These are phyloP conservation scores for Claviceps sp. DNA, from an alignment of 2,329 filamentous ascomycete species.

Conservation along the genomic window DNA sequence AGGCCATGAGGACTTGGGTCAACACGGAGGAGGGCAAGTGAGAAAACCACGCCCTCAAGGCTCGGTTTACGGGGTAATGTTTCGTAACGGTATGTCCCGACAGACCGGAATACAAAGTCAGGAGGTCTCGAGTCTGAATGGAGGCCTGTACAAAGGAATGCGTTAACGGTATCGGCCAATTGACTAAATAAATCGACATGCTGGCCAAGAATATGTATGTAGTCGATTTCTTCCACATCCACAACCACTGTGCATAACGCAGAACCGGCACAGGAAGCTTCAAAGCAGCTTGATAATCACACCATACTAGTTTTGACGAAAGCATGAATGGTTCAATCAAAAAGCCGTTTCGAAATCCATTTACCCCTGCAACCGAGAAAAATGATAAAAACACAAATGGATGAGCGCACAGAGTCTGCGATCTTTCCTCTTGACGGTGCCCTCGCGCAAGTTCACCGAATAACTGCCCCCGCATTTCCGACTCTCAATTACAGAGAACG, in stretches of 20 bases:
- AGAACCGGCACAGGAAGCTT: not conserved
- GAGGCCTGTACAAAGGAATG: not conserved
- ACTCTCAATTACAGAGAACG: too few species aligned
- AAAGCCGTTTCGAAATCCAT: not conserved
- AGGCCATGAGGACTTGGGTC: conserved; percentile 49
- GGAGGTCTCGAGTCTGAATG: not conserved
- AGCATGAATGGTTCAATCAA: not conserved
- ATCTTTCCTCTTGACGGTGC: not conserved
- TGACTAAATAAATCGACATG: not conserved
- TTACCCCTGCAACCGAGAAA: not conserved
- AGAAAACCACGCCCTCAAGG: not conserved
- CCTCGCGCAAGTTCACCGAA: too few species aligned
- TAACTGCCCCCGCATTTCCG: too few species aligned
- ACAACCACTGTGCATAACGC: not conserved
- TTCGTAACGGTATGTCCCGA: not conserved
- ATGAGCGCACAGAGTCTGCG: not conserved
- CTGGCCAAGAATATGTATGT: not conserved
- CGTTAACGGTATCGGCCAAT: not conserved
- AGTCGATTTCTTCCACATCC: too few species aligned
- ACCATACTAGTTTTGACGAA: not conserved
- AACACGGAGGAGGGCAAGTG: conserved; percentile 9
- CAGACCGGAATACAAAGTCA: not conserved
- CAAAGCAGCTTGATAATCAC: not conserved
- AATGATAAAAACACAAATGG: not conserved
- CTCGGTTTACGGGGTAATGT: not conserved